Evolutionary conservation across 2,329 filamentous ascomycete species (phyloP), one percentile per base, ranked within the genome.

Genomic region (Clonostachys sp.): DNA sequence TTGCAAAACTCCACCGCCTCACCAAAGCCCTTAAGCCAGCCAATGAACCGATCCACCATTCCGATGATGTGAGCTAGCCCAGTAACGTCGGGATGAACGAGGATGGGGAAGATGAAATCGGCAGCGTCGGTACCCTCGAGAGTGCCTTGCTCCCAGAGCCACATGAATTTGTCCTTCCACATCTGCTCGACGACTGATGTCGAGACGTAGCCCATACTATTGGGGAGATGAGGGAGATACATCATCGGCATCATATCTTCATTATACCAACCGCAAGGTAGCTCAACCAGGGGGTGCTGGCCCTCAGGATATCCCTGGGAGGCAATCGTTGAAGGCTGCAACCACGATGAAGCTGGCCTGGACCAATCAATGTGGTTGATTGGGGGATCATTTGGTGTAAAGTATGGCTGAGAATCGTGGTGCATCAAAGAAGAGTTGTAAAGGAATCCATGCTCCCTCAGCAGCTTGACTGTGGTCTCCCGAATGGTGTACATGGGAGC

Each of bases 31-130:
- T 71, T 63, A 51, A 81, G 48, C 75, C 77, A 81, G 20, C 47
- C 55, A 50, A 82, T 59, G 49, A 79, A 69, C 36, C 77, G 67
- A 10, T 72, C 66, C 5, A 62, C 61, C 49, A 68, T 60, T 0
- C 77, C 77, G 55, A 81, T 74, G 2, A 83, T 70, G 66, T 83
- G 80, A 42, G 78, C 76, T 75, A 81, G 79, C 0, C 79, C 79
- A 55, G 73, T 79, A 4, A 75, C 79, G 59, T 82, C 79, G 0
- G 78, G 79, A 59, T 83, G 79, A 53, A 81, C 59, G 5, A 80
- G 59, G 33, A 82, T 55, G 12, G 74, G 73, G 45, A 81, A 81
- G 1, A 81, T 62, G 34, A 70, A 64, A 20, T 65, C 57, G 57
- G 57, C 45, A 50, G 59, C 45, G 5, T 59, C 58, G 30, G 60